These are phyloP conservation scores for Volutella citrinella DNA, from an alignment of 2,329 filamentous ascomycete genomes.

Conservation along the genomic window DNA sequence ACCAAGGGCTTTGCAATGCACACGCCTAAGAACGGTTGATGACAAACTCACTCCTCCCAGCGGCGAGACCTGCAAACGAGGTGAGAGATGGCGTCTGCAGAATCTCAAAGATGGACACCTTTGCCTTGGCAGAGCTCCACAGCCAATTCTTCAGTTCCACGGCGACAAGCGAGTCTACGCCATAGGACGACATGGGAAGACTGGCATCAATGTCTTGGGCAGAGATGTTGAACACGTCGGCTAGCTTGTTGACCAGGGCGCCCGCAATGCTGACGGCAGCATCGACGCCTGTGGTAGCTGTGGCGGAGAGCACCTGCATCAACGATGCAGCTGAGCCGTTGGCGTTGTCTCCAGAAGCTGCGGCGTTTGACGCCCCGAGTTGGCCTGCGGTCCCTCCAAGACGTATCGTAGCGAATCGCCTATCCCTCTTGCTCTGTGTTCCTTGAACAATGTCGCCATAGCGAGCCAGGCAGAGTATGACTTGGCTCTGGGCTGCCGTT, in stretches of 20 bases:
- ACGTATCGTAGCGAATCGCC: neutral
- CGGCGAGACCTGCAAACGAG: too few relatives aligned
- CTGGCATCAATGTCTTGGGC: constrained; percentile 21
- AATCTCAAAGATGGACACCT: constrained; percentile 25
- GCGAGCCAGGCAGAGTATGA: neutral
- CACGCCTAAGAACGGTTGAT: too few relatives aligned
- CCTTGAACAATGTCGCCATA: neutral
- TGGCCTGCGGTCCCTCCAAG: too few relatives aligned
- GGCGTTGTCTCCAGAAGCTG: too few relatives aligned
- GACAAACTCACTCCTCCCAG: too few relatives aligned
- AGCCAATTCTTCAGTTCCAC: constrained; percentile 26
- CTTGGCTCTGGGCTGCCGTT: constrained; percentile 1
- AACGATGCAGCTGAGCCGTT: neutral
- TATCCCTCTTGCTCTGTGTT: neutral
- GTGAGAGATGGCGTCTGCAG: constrained; percentile 3
- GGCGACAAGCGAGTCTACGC: constrained; percentile 25
- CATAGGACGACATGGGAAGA: constrained; percentile 21
- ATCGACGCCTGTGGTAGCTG: constrained; percentile 3
- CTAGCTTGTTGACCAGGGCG: constrained; percentile 5
- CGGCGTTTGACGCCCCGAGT: too few relatives aligned
- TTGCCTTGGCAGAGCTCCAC: constrained; percentile 19
- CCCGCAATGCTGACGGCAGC: constrained; percentile 1
- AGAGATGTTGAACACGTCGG: constrained; percentile 6
- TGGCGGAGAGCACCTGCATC: constrained; percentile 2
- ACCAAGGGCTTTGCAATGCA: too few relatives aligned